Base-by-base conservation (phyloP, 139 green algal species). In the Coelastrella sp. region DNA sequence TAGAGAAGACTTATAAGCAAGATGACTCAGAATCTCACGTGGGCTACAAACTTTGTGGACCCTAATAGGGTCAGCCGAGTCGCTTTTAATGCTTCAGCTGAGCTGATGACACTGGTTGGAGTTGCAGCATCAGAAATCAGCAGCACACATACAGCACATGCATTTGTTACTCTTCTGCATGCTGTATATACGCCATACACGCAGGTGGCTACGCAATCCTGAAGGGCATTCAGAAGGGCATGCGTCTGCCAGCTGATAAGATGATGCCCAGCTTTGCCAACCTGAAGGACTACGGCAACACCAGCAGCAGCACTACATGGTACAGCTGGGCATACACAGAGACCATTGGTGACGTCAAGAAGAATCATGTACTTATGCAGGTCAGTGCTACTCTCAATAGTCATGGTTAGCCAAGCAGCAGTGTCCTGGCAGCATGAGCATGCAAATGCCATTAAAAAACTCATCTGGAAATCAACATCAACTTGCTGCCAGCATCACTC, bases 251-350 rank as follows among this genome's bases (percentile, higher is more conserved):
- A 11, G 49, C 76, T 17, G 59, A 87, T 8, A 75, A 49, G 65
- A 94, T 95, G 93, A 89, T 95, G 56, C 90, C 92, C 10, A 93
- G 80, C 87, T 94, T 93, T 74, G 93, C 92, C 14, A 81, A 73
- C 24, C 91, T 95, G 78, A 66, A 82, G 6, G 92, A 93, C 82
- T 94, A 94, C 56, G 93, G 93, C 93, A 95, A 95, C 89, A 95
- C 93, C 24, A 84, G 49, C 66, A 74, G 65, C 87, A 91, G 78
- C 79, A 94, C 92, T 35, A 95, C 94, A 11, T 95, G 94, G 94
- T 96, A 96, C 92, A 93, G 91, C 22, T 85, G 95, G 81, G 92
- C 89, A 10, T 92, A 92, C 85, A 35, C 94, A 6, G 94, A 96
- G 91, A 91, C 85, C 9, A 56, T 93, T 57, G 65, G 88, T 8